phyloP scores from a whole-genome alignment of 2,329 filamentous ascomycete genomes.

The Keithomyces neogunnii region DNA sequence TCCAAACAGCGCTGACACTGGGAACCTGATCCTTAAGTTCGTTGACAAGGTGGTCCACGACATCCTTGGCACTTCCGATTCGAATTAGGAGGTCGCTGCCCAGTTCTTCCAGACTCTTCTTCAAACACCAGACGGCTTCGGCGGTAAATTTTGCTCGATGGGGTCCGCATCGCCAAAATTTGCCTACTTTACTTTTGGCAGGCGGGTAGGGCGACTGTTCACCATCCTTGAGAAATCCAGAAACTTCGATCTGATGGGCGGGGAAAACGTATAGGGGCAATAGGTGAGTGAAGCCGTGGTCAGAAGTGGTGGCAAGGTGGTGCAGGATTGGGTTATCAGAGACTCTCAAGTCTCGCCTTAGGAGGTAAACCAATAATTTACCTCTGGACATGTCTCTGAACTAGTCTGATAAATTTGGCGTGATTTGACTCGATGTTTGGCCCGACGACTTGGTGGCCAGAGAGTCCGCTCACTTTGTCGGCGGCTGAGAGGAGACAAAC shows the following conservation, averaged over 20 bases:
- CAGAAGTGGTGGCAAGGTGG: slow-evolving; percentile 36
- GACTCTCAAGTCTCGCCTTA: slow-evolving; percentile 65
- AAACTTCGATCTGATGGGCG: slow-evolving; percentile 64
- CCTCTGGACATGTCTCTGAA: slow-evolving; percentile 20
- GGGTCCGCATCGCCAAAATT: slow-evolving; percentile 66
- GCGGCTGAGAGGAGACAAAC: too few relatives aligned
- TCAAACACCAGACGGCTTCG: slow-evolving; percentile 66
- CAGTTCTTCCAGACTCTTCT: slow-evolving; percentile 48
- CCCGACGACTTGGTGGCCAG: background rate
- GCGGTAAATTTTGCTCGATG: slow-evolving; percentile 65
- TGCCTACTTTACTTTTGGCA: slow-evolving; percentile 55
- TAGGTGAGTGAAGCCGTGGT: slow-evolving; percentile 56
- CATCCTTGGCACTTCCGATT: slow-evolving; percentile 51
- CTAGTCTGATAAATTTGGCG: background rate
- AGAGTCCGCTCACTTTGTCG: background rate
- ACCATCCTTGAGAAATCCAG: slow-evolving; percentile 56
- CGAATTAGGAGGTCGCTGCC: slow-evolving; percentile 56
- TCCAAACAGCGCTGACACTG: slow-evolving; percentile 58
- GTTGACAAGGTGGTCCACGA: slow-evolving; percentile 49
- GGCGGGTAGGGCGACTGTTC: slow-evolving; percentile 57
- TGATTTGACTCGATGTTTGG: background rate
- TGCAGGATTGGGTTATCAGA: slow-evolving; percentile 69
- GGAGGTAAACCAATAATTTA: slow-evolving; percentile 59
- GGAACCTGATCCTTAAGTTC: slow-evolving; percentile 34
- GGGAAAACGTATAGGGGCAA: slow-evolving; percentile 64